These are phyloP conservation scores for Spencermartinsiella europaea DNA, from an alignment of 805 yeast species.

Conservation along the genomic window DNA sequence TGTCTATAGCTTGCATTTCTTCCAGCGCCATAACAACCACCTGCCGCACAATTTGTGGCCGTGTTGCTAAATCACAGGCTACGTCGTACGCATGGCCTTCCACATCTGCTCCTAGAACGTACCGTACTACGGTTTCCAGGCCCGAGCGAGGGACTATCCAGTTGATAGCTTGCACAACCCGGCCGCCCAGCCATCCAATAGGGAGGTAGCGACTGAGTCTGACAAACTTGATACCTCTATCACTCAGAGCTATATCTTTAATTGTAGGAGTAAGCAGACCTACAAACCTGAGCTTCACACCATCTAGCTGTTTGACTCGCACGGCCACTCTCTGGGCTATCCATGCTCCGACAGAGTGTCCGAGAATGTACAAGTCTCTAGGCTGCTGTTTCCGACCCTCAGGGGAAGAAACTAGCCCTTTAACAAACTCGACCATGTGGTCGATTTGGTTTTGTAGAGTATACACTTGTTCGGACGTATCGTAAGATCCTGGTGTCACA, in stretches of 20 bases:
- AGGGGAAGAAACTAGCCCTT: slow-evolving; percentile 23
- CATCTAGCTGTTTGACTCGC: slow-evolving; percentile 17
- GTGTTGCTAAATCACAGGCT: slow-evolving; percentile 39
- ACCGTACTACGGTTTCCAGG: slow-evolving; percentile 20
- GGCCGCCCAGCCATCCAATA: slow-evolving; percentile 14
- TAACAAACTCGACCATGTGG: slow-evolving; percentile 52
- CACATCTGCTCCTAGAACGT: slow-evolving; percentile 26
- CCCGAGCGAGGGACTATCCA: slow-evolving; percentile 24
- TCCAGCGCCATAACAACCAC: slow-evolving; percentile 52
- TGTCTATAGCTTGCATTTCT: slow-evolving; percentile 48
- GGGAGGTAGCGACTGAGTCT: slow-evolving; percentile 23
- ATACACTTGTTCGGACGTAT: slow-evolving; percentile 4
- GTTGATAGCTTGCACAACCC: slow-evolving; percentile 10
- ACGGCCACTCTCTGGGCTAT: slow-evolving; percentile 50
- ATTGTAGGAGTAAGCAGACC: slow-evolving; percentile 72
- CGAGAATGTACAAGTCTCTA: slow-evolving; percentile 45
- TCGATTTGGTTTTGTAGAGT: slow-evolving; percentile 49
- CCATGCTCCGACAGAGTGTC: slow-evolving; percentile 73
- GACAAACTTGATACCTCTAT: slow-evolving; percentile 36
- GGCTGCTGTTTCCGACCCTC: slow-evolving; percentile 9
- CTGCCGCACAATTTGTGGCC: slow-evolving; percentile 47
- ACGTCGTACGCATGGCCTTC: slow-evolving; percentile 28
- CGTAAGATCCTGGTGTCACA: background rate
- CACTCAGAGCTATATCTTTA: slow-evolving; percentile 48
- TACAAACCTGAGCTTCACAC: slow-evolving; percentile 37